Evolutionary conservation across 768 basidiomycete genomes (phyloP).

Genomic region (Russula sp.): DNA sequence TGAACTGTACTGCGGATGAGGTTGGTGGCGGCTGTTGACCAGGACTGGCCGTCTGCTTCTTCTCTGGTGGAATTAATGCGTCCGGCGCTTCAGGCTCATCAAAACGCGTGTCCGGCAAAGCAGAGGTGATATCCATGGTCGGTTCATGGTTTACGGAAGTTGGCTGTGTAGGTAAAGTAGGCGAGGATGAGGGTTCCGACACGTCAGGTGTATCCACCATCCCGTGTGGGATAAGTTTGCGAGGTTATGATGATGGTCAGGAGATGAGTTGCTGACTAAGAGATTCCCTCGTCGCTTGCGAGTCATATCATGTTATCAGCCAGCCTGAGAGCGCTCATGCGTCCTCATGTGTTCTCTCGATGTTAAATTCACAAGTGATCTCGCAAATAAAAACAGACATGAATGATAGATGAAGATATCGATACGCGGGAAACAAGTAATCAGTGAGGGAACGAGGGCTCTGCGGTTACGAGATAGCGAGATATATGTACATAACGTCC

Average conservation of each 20-base stretch:
- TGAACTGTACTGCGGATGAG: constrained; percentile 12
- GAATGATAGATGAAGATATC: constrained; percentile 1
- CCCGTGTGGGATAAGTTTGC: background rate
- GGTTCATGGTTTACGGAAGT: constrained; percentile 1
- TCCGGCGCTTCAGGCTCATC: constrained; percentile 1
- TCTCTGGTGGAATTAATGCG: constrained; percentile 4
- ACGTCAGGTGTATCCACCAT: constrained; percentile 8
- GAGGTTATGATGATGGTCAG: background rate
- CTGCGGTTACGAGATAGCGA: constrained; percentile 8
- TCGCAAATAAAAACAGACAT: background rate
- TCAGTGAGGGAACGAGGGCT: constrained; percentile 4
- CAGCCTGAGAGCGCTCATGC: too few species aligned
- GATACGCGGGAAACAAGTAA: constrained; percentile 13
- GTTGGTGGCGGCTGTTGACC: background rate
- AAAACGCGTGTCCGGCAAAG: background rate
- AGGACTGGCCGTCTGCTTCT: background rate
- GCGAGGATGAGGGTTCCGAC: background rate
- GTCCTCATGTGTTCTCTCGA: too few species aligned
- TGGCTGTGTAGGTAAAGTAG: background rate
- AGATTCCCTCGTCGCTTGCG: too few species aligned
- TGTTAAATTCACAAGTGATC: background rate
- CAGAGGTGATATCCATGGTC: constrained; percentile 7
- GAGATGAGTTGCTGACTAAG: constrained; percentile 3
- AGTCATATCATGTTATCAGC: too few species aligned
- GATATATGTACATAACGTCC: constrained; percentile 21